Percentiles rank a stretch among this genome's conserved stretches.
phyloP scores from a whole-genome alignment of 306 rosid species.

The Cicer yamashitae region DNA sequence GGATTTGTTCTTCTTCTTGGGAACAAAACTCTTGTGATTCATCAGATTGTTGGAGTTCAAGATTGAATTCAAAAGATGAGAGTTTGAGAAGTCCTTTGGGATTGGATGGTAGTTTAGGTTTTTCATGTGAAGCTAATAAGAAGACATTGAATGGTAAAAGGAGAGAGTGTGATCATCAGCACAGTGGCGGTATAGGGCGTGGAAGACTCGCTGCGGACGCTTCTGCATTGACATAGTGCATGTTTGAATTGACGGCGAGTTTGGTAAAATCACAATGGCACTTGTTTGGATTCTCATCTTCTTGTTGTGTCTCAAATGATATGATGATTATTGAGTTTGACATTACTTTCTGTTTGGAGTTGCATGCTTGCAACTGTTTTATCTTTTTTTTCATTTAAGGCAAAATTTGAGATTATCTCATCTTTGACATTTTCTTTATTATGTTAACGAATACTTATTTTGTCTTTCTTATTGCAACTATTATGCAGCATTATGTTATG shows the following conservation, averaged over 20 bases:
- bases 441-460: not conserved
- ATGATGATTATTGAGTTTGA: conserved; percentile 25
- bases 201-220: conserved; percentile 68
- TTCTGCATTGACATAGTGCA: conserved; percentile 55
- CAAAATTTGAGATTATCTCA: conserved; percentile 32
- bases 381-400: conserved; percentile 38
- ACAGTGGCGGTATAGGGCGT: conserved; percentile 74
- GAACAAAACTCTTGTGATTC: conserved; percentile 92
- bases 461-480: conserved; percentile 12
- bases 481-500: conserved; percentile 27
- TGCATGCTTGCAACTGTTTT: conserved; percentile 78
- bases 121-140: conserved; percentile 39
- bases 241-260: not conserved
- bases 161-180: conserved; percentile 67
- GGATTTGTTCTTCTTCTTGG: conserved; percentile 68
- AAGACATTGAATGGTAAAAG: conserved; percentile 41
- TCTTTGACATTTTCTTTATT: conserved; percentile 14
- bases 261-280: not conserved
- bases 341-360: conserved; percentile 51
- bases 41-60: conserved; percentile 70
- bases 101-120: conserved; percentile 25
- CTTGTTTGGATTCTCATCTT: conserved; percentile 19
- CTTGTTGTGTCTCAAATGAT: conserved; percentile 19
- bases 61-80: conserved; percentile 56
- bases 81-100: conserved; percentile 40